Percentiles rank a stretch among this genome's conserved stretches.
These are phyloP conservation scores for Candida tunisiensis DNA, from an alignment of 1,139 yeast species.

Conservation along the genomic window DNA sequence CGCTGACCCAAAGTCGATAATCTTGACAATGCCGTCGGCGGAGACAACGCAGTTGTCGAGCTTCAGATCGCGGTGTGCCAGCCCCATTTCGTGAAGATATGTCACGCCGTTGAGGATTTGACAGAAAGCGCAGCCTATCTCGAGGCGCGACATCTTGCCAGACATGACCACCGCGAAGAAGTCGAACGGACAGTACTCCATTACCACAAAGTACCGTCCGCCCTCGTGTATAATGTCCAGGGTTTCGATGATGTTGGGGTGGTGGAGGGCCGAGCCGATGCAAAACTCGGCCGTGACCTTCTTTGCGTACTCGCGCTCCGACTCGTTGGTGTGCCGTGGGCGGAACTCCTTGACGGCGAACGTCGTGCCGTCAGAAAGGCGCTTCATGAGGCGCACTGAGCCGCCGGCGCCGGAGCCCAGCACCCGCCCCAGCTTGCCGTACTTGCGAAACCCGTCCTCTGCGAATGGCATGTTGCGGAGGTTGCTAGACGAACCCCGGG, in stretches of 20 bases:
- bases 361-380: conserved; percentile 67
- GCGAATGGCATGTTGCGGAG: conserved; percentile 18
- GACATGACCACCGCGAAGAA: conserved; percentile 97
- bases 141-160: conserved; percentile 73
- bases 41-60: conserved; percentile 90
- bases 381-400: conserved; percentile 67
- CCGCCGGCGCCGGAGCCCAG: conserved; percentile 99
- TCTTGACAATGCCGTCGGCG: conserved; percentile 68
- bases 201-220: conserved; percentile 77
- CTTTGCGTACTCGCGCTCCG: conserved; percentile 78
- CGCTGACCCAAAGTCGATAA: conserved; percentile 94
- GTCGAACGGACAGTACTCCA: conserved; percentile 97
- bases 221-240: conserved; percentile 81
- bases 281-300: conserved; percentile 96
- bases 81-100: conserved; percentile 72
- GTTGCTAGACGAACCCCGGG: conserved; percentile 5
- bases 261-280: conserved; percentile 89
- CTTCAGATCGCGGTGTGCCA: conserved; percentile 91
- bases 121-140: conserved; percentile 77
- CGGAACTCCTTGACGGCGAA: conserved; percentile 97
- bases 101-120: conserved; percentile 74
- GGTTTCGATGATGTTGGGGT: conserved; percentile 87
- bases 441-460: conserved; percentile 40
- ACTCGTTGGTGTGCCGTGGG: conserved; percentile 68
- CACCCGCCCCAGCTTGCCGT: conserved; percentile 78